Base-by-base conservation (phyloP, 352 stramenopile species). In the Phytophthora pini region DNA sequence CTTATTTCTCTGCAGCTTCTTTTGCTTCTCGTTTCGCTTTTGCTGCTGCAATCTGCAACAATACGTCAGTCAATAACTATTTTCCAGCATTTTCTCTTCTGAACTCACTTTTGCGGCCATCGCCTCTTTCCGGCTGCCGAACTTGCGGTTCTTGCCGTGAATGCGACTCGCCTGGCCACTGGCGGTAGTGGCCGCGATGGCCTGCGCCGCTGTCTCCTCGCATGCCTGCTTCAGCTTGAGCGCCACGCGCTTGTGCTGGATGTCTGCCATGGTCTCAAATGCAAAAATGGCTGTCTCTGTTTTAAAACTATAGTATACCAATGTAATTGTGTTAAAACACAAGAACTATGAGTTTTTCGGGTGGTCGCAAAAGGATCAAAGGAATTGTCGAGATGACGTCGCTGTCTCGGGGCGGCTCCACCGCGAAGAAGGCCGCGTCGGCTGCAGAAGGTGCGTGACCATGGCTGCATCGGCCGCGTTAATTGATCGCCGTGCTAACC, bases 131-230 rank as follows among this genome's bases (percentile, higher is more conserved):
- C 82, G 78, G 45, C 80, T 93, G 32, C 74, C 75, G 57, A 93
- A 95, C 58, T 95, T 93, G 72, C 80, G 76, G 58, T 93, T 93
- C 57, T 93, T 95, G 79, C 92, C 84, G 65, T 95, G 86, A 54
- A 95, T 80, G 36, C 76, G 82, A 48, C 74, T 79, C 1, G 87
- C 87, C 58, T 95, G 84, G 3, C 87, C 87, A 5, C 78, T 89
- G 24, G 70, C 78, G 0, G 68, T 89, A 12, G 87, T 93, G 10
- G 87, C 87, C 8, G 75, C 80, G 49, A 95, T 89, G 38, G 87
- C 87, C 66, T 95, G 84, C n/a, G 59, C 70, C 29, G 87, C 87
- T 3, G 87, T 92, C 71, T 95, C 87, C 71, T 92, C 84, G 52
- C 87, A 95, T 36, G 87, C 87, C 61, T 86, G 68, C 69, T 93